Base-by-base conservation (phyloP, 306 rosid genomes). In the Pterocarpus santalinus region DNA sequence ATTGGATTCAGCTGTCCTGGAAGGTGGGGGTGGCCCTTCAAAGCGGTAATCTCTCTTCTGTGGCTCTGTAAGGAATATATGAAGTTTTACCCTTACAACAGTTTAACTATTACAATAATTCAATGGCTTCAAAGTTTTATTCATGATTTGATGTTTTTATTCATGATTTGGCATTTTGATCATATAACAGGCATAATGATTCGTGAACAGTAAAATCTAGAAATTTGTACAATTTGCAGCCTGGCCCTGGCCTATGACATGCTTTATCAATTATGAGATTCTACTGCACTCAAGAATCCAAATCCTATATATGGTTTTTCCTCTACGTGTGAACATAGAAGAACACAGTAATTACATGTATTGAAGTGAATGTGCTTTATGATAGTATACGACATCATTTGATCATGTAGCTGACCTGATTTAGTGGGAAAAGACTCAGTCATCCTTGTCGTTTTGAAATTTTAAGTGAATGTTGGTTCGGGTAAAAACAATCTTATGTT, bases 1-100 rank as follows among this genome's bases (percentile, higher is more conserved):
- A 28, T 65, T 67, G 65, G 88, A 88, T 77, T 87, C 89, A 49
- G 78, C 87, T 81, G 62, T 73, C 75, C 11, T 79, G 81, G 97
- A 90, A 85, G 86, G 69, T 80, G 79, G 87, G 84, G 86, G 69
- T 80, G 79, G 87, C 69, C 90, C 88, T 76, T 82, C 85, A 64
- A 95, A 95, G 81, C 85, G 98, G 99, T 92, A 85, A 63, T 51
- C n/a, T 69, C 61, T 69, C 77, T 53, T 16, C 12, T 58, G 4
- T 80, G 68, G 15, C 68, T 58, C 41, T 60, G 35, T 68, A 65
- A 43, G 57, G 66, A 44, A 58, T 77, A 53, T 74, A 10, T 51
- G 32, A 46, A 47, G 28, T 65, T 36, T 65, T 76, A 34, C 36
- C 75, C 44, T 30, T 60, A 30, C 2, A n/a, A 60, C 47, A 47